Base-by-base conservation (phyloP, 78 protist species). In the Isochrysis galbana region DNA sequence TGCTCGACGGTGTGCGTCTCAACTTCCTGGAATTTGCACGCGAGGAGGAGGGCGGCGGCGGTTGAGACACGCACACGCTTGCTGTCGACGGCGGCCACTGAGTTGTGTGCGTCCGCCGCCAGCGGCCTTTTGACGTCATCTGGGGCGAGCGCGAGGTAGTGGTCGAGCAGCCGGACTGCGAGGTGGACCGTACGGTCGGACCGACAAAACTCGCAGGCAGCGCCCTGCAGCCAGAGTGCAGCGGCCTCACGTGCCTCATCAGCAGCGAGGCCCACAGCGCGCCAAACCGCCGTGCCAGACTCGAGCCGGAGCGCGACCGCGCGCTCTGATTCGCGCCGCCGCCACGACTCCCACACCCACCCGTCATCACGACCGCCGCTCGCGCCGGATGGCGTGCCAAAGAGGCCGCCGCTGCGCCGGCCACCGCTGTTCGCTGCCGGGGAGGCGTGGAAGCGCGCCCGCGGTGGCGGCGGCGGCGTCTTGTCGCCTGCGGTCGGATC, bases 1-100 rank as follows among this genome's bases (percentile, higher is more conserved):
- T 67, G 36, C 36, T 11, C 32, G 74, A 67, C 36, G 5, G 32
- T 67, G 74, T 67, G 74, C 36, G 32, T 67, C 74, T 67, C 74
- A 11, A 67, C 74, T n/a, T 67, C 74, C 14, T 77, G 84, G 84
- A 77, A 77, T 46, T 77, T 77, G 84, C 84, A 77, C 14, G 84
- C 84, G 84, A 77, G 44, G 29, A 77, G 5, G 34, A 77, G 21
- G n/a, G 84, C 84, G 14, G 84, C 44, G 46, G 74, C 74, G 5
- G 74, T 32, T 7, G 29, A 2, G 36, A 21, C 74, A 32, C 74
- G 74, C 74, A 7, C 36, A 23, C 74, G 74, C 29, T 32, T 2
- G 19, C 14, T 11, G 23, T 61, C n/a, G 36, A 51, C 36, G 3
- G 74, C 74, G 36, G 74, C 74, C 29, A 11, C 74, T 3, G 74